Base-by-base conservation (phyloP, 768 basidiomycete species). In the Chlorophyllum brunneum region DNA sequence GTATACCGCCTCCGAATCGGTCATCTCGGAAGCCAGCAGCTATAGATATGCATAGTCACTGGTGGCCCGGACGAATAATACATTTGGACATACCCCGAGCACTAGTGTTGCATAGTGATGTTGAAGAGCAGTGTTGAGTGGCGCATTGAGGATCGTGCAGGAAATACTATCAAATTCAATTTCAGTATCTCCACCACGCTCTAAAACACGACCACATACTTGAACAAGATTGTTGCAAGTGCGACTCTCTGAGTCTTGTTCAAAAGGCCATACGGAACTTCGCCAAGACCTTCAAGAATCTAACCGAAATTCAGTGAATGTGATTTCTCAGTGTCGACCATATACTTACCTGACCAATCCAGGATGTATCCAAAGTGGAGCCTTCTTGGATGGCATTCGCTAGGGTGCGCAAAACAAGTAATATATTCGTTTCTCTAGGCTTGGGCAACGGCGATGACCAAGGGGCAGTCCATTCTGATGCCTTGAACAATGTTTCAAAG, bases 201-300 rank as follows among this genome's bases (percentile, higher is more conserved):
- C 11, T n/a, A 13, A 11, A 29, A 40, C 4, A 16, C 20, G 40
- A 23, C 27, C 15, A 76, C 88, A 60, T 59, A 98, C 95, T 98
- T 98, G 70, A 98, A 85, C 27, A 90, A 67, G 30, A 94, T 70
- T 0, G 94, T 95, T 3, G 88, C 84, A 41, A 94, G 62, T 0
- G 92, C 88, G 3, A 92, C 74, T 26, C 89, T 80, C 43, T 87
- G 87, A 3, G 74, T 70, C 67, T 90, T 94, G 33, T 77, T 80
- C 59, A 91, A 68, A 3, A 71, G 67, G 16, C 70, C 64, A 52
- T 83, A 85, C 1, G 80, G 74, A 5, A 70, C 76, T 37, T 78
- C 71, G 23, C 65, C 61, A 46, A 92, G 59, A 24, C 71, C 68
- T 42, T 75, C 75, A 20, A 91, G 69, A 31, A 90, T 73, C 84